Conservation (phyloP, 441 rosid species). For the Pelargonium cotyledonis region DNA sequence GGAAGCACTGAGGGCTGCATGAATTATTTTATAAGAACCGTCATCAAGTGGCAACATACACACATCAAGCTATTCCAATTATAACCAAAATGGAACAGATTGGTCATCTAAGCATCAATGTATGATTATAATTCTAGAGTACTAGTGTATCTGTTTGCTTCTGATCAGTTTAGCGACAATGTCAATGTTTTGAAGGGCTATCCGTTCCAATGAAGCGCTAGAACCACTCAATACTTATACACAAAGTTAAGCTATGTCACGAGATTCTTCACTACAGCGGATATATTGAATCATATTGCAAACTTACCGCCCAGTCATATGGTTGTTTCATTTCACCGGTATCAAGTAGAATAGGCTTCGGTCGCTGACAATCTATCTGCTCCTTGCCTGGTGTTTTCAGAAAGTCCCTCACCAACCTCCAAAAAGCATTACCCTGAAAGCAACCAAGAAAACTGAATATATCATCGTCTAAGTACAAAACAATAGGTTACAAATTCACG, state of each 20-base stretch:
- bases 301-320: conserved; percentile 88
- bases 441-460: background rate
- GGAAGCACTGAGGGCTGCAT: conserved; percentile 93
- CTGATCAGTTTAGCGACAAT: too few species aligned
- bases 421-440: conserved; percentile 77
- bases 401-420: conserved; percentile 70
- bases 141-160: too few species aligned
- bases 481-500: background rate
- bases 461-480: background rate
- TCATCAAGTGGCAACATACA: too few species aligned
- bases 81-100: too few species aligned
- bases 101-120: too few species aligned
- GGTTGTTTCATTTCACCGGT: conserved; percentile 92
- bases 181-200: too few species aligned
- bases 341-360: conserved; percentile 90
- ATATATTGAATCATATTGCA: background rate
- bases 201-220: too few species aligned
- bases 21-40: background rate
- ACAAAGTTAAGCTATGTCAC: background rate
- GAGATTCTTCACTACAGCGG: background rate
- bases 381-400: conserved; percentile 58
- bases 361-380: conserved; percentile 71
- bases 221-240: background rate
- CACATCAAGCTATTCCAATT: too few species aligned
- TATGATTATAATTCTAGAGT: too few species aligned